Evolutionary conservation across 2,329 filamentous ascomycete genomes (phyloP), one percentile per base, ranked within the genome.

Genomic region (Ascochyta clinopodiicola): DNA sequence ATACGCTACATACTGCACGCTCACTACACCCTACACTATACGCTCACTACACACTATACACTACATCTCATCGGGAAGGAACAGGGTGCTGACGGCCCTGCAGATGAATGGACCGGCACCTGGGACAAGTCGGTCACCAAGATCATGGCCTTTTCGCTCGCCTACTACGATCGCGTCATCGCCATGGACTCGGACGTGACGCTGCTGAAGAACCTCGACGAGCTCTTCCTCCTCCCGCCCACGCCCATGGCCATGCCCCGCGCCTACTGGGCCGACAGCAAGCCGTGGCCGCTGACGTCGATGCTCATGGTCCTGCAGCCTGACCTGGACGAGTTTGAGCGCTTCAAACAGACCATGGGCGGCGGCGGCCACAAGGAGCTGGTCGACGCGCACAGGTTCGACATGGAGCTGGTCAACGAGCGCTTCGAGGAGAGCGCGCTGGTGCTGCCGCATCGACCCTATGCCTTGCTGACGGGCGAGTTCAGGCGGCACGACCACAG

Each of bases 81-180:
- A 38, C 42, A 40, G 13, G 46, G 42, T 46, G 47, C 60, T 68
- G 56, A 67, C 59, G 24, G 36, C 51, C 51, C 59, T 60, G 61
- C 66, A 75, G 73, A 69, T 45, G 61, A 57, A 17, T 74, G 66
- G 62, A 69, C 70, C 36, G 65, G 65, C 25, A 85, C 85, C 1
- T 89, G 86, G 86, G 83, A 85, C 52, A 82, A 84, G 32, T 86
- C 84, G 2, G 86, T 86, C 63, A 88, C 86, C 21, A 91, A 91
- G 69, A 81, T 90, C 31, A 80, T 88, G 19, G 86, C 87, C 2
- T 91, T 90, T 68, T 87, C 87, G 55, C 84, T 89, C 47, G 84
- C 83, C 0, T 79, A 86, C 51, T 90, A 89, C 68, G 74, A 81
- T 19, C 80, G 84, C 35, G 78, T 86, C 21, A 77, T 87, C 31